A percentile compares a stretch with the other conserved stretches of the same genome.
phyloP scores from a whole-genome alignment of 1,284 basidiomycete species.

The Cerioporus squamosus region DNA sequence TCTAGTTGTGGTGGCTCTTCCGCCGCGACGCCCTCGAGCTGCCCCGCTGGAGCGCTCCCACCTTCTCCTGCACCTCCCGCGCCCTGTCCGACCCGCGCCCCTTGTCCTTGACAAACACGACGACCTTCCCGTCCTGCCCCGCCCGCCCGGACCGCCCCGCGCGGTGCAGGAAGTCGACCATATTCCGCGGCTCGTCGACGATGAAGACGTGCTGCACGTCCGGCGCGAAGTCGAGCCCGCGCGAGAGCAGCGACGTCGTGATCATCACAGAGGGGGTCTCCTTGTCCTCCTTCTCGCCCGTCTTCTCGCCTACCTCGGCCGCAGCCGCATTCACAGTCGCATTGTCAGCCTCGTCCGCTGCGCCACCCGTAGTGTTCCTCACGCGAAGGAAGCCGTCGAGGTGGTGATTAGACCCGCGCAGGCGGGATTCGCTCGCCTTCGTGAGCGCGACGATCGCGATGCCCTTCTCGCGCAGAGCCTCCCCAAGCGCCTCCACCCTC shows the following conservation, averaged over 20 bases:
- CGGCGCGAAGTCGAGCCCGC: slow-evolving; percentile 87
- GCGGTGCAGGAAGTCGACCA: slow-evolving; percentile 89
- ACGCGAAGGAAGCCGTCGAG: slow-evolving; percentile 71
- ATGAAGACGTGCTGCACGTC: slow-evolving; percentile 81
- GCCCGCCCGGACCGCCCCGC: slow-evolving; percentile 82
- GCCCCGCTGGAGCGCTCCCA: slow-evolving; percentile 32
- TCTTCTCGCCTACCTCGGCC: background rate
- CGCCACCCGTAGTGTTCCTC: slow-evolving; percentile 5
- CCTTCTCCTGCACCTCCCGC: slow-evolving; percentile 53
- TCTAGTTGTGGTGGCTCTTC: no score
- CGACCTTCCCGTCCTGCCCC: slow-evolving; percentile 67
- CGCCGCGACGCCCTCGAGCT: no score
- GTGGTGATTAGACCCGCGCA: slow-evolving; percentile 72
- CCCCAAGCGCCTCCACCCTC: slow-evolving; percentile 64
- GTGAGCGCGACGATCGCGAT: slow-evolving; percentile 71
- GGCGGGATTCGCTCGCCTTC: slow-evolving; percentile 56
- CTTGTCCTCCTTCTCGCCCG: slow-evolving; percentile 19
- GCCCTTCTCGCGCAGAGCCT: slow-evolving; percentile 60
- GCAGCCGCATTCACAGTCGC: background rate
- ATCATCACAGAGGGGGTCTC: slow-evolving; percentile 71
- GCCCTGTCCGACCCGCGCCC: slow-evolving; percentile 48
- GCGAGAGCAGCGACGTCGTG: slow-evolving; percentile 89
- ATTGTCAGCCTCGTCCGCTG: background rate
- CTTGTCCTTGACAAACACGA: slow-evolving; percentile 70
- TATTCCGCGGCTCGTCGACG: slow-evolving; percentile 83